Evolutionary conservation across 148 eudicot species (phyloP).

Genomic region (Cornus controversa): DNA sequence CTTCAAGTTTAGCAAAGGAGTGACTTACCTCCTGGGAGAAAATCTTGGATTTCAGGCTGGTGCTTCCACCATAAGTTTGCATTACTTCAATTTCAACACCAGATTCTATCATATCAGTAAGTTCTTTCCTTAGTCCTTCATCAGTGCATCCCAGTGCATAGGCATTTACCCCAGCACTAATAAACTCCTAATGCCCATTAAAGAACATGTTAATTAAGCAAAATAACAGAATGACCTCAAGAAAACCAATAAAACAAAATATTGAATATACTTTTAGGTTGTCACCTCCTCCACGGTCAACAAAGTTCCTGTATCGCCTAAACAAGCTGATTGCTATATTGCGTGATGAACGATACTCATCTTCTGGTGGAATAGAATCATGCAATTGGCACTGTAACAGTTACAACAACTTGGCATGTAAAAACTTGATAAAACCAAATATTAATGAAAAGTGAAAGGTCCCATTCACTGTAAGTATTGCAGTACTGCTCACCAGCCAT

Average conservation of each 20-base stretch:
- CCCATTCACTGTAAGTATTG: background rate
- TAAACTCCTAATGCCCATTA: constrained; percentile 64
- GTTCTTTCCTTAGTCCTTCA: constrained; percentile 80
- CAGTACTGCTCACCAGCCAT: constrained; percentile 58
- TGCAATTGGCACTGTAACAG: constrained; percentile 61
- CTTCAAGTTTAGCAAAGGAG: background rate
- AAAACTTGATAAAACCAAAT: background rate
- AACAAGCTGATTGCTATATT: constrained; percentile 89
- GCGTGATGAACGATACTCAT: constrained; percentile 92
- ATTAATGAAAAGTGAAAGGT: background rate
- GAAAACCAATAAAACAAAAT: constrained; percentile 5
- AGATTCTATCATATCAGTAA: constrained; percentile 60
- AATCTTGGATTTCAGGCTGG: constrained; percentile 70
- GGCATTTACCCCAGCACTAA: constrained; percentile 92
- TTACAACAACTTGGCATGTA: constrained; percentile 1
- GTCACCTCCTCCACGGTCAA: constrained; percentile 93
- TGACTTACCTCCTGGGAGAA: constrained; percentile 62
- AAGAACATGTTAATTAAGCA: constrained; percentile 13
- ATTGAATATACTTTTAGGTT: constrained; percentile 59
- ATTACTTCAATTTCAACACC: constrained; percentile 72
- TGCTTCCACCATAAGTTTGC: constrained; percentile 61
- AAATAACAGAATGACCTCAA: background rate
- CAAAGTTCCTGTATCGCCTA: constrained; percentile 70
- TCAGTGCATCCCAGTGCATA: constrained; percentile 95
- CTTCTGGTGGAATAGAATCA: constrained; percentile 65